Evolutionary conservation across 2,329 filamentous ascomycete genomes (phyloP), one percentile per base, ranked within the genome.

Genomic region (Thielaviopsis euricoi): DNA sequence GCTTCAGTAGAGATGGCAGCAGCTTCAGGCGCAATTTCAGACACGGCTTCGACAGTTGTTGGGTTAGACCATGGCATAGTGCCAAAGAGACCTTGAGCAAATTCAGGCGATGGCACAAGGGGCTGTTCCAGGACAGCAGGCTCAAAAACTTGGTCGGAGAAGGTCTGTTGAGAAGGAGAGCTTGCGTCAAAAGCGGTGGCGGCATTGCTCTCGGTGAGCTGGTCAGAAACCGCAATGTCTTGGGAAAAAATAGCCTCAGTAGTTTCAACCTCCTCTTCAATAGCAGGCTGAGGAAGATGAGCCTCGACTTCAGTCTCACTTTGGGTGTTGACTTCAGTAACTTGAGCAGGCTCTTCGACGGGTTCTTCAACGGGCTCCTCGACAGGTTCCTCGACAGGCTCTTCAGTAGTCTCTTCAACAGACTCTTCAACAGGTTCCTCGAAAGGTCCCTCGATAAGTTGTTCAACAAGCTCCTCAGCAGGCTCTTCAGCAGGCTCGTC

Each of bases 11-110:
- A 10, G n/a, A n/a, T 4, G n/a, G 12, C 17, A 19, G 4, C n/a
- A n/a, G 43, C 17, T n/a, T 43, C 43, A 9, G 43, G 7, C 7
- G 43, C 17, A 10, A 48, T 48, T 48, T 48, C 43, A n/a, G 43
- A n/a, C 17, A 9, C 22, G 10, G 43, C n/a, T 22, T 48, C 56
- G 21, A 48, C 17, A 15, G 26, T 19, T 7, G n/a, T 1, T 37
- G 40, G 21, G 37, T 55, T 56, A 6, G 57, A 37, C 57, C 57
- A 59, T 2, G 49, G 52, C 57, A 59, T 56, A 6, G 57, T 55
- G 25, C 52, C 48, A 17, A 59, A 43, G 7, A 59, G 48, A 6
- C 37, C 37, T n/a, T 56, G 6, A 19, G 53, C 57, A 22, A 55
- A 54, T 21, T 59, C 52, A 9, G 26, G 37, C 6, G 53, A 59